These are phyloP conservation scores for Macrophomina phaseolina DNA, from an alignment of 2,329 filamentous ascomycete genomes.

Conservation along the genomic window DNA sequence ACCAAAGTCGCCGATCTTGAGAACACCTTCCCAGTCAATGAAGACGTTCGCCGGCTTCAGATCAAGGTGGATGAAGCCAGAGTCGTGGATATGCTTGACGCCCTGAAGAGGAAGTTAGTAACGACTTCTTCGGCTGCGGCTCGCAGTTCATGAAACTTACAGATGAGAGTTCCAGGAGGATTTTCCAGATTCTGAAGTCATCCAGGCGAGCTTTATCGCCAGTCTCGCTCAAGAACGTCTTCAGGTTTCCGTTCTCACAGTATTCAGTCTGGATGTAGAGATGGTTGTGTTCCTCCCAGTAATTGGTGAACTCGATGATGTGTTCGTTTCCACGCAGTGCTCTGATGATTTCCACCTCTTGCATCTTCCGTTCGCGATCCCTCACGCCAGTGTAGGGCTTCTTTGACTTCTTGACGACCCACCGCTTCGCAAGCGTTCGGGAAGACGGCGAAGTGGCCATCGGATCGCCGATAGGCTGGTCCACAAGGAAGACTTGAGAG, in stretches of 20 bases:
- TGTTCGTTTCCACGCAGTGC: conserved; percentile 82
- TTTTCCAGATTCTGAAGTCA: conserved; percentile 99
- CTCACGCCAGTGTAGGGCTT: conserved; percentile 76
- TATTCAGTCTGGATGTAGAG: conserved; percentile 98
- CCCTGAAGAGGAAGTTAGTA: conserved; percentile 64
- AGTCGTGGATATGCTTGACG: conserved; percentile 86
- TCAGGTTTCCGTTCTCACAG: conserved; percentile 91
- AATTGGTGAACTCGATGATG: conserved; percentile 80
- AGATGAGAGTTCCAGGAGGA: conserved; percentile 81
- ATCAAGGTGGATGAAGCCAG: conserved; percentile 84
- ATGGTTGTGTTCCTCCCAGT: conserved; percentile 84
- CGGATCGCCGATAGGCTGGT: conserved; percentile 50
- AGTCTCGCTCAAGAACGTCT: conserved; percentile 81
- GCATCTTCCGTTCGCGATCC: conserved; percentile 82
- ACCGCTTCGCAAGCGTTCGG: conserved; percentile 59
- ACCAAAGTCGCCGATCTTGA: conserved; percentile 88
- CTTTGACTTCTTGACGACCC: conserved; percentile 92
- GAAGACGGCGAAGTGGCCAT: conserved; percentile 37
- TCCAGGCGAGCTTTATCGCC: conserved; percentile 87
- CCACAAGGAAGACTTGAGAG: conserved; percentile 86
- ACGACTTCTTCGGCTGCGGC: neutral
- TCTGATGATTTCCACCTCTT: conserved; percentile 81
- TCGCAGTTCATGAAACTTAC: conserved; percentile 59
- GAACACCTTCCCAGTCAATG: conserved; percentile 77
- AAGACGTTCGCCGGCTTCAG: conserved; percentile 85